Percentiles rank a stretch among this genome's conserved stretches.
These are phyloP conservation scores for Skeletonema menzelii DNA, from an alignment of 108 stramenopile species.

Conservation along the genomic window DNA sequence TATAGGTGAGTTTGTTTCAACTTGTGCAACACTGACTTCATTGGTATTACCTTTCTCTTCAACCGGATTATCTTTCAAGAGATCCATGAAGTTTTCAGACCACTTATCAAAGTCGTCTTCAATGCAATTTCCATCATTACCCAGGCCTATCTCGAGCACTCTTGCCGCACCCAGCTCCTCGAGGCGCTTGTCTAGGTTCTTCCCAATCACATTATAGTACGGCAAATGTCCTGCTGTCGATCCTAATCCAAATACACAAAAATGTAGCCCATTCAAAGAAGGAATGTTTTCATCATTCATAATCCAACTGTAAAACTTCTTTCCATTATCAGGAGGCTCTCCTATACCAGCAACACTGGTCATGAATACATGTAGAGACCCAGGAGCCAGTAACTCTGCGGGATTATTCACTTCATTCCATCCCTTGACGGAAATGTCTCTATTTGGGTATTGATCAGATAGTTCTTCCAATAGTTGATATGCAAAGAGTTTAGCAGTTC, in stretches of 20 bases:
- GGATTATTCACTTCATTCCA: conserved; percentile 59
- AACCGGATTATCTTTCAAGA: conserved; percentile 24
- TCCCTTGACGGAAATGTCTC: conserved; percentile 39
- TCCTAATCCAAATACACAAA: conserved; percentile 91
- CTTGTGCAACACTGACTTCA: conserved; percentile 13
- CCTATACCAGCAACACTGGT: conserved; percentile 76
- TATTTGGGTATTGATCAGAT: conserved; percentile 28
- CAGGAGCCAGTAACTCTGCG: conserved; percentile 20
- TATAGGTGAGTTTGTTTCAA: not conserved
- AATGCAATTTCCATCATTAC: conserved; percentile 90
- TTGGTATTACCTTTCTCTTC: conserved; percentile 1
- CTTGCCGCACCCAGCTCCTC: conserved; percentile 72
- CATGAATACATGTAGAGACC: conserved; percentile 38
- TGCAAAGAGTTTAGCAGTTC: conserved; percentile 93
- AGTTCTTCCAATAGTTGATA: conserved; percentile 69
- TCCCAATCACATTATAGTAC: conserved; percentile 89
- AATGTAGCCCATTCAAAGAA: conserved; percentile 38
- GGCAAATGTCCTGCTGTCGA: conserved; percentile 80
- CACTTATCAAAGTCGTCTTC: conserved; percentile 95
- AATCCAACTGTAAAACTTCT: conserved; percentile 65
- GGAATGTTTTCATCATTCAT: conserved; percentile 13
- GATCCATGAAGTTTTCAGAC: conserved; percentile 60
- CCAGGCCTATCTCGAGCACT: conserved; percentile 74
- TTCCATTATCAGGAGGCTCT: conserved; percentile 79
- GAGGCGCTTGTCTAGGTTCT: conserved; percentile 63